Percentiles rank a stretch among this genome's conserved stretches.
phyloP scores from a whole-genome alignment of 495 filamentous ascomycete species.

The Neurospora sp. region DNA sequence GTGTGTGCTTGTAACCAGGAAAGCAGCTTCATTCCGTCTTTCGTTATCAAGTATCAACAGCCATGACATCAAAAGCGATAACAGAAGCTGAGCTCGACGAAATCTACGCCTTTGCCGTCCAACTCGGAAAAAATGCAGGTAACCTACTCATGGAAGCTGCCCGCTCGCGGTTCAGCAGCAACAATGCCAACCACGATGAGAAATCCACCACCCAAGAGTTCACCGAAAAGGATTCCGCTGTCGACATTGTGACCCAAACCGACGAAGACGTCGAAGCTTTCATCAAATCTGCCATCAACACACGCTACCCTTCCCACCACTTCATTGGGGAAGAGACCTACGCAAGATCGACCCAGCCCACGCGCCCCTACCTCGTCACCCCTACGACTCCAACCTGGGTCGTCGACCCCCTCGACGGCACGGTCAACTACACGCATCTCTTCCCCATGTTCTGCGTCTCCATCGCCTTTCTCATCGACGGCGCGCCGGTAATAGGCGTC shows the following conservation, averaged over 20 bases:
- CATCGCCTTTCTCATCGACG: constrained; percentile 50
- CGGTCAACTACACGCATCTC: constrained; percentile 63
- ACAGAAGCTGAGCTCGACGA: constrained; percentile 37
- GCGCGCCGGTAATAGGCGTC: constrained; percentile 50
- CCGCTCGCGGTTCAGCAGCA: constrained; percentile 32
- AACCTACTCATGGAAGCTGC: constrained; percentile 45
- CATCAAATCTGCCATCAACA: constrained; percentile 44
- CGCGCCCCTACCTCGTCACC: constrained; percentile 52
- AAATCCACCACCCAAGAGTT: constrained; percentile 15
- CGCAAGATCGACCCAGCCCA: constrained; percentile 37
- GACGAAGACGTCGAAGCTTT: constrained; percentile 62
- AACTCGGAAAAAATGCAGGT: constrained; percentile 55
- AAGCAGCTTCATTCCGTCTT: neutral
- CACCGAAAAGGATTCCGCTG: constrained; percentile 53
- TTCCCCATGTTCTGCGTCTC: constrained; percentile 68
- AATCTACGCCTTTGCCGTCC: constrained; percentile 55
- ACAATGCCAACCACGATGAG: neutral
- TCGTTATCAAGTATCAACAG: neutral
- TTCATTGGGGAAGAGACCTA: constrained; percentile 68
- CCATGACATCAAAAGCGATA: constrained; percentile 2
- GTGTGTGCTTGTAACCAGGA: neutral
- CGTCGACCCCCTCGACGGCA: constrained; percentile 61
- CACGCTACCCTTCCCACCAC: constrained; percentile 51
- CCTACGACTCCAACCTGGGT: constrained; percentile 51
- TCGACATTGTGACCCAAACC: constrained; percentile 63